A percentile compares a stretch with the other conserved stretches of the same genome.
These are phyloP conservation scores for Penicillium canescens DNA, from an alignment of 495 filamentous ascomycete genomes.

Conservation along the genomic window DNA sequence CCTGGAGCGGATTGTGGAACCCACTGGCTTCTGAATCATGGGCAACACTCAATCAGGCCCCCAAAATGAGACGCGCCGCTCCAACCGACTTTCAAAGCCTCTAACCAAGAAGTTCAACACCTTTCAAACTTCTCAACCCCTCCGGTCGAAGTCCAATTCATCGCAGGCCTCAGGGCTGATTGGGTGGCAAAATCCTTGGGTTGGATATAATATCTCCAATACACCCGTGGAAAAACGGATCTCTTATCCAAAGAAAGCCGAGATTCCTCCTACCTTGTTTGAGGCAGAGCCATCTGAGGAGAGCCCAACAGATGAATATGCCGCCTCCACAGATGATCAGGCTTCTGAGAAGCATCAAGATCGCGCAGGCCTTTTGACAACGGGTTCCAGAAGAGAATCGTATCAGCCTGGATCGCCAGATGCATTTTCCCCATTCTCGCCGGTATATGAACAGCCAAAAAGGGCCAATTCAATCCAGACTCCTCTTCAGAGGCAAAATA, in stretches of 20 bases:
- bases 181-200: slow-evolving; percentile 33
- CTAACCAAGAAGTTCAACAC: slow-evolving; percentile 28
- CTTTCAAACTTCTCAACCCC: neutral
- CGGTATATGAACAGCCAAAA: slow-evolving; percentile 20
- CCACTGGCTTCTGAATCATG: slow-evolving; percentile 27
- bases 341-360: neutral
- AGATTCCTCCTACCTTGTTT: slow-evolving; percentile 20
- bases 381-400: slow-evolving; percentile 19
- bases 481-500: slow-evolving; percentile 23
- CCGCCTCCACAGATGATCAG: neutral
- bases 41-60: slow-evolving; percentile 39
- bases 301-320: neutral
- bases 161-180: slow-evolving; percentile 21
- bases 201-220: slow-evolving; percentile 16
- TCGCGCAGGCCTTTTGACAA: slow-evolving; percentile 15
- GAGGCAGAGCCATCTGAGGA: slow-evolving; percentile 15
- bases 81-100: slow-evolving; percentile 47
- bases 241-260: slow-evolving; percentile 8
- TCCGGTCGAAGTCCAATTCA: slow-evolving; percentile 4
- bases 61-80: slow-evolving; percentile 37
- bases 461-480: slow-evolving; percentile 37
- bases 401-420: slow-evolving; percentile 26
- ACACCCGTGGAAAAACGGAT: slow-evolving; percentile 7
- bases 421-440: slow-evolving; percentile 12
- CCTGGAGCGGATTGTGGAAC: slow-evolving; percentile 10